Conservation (phyloP, 495 filamentous ascomycete species). For the Schizothecium vesticola region DNA sequence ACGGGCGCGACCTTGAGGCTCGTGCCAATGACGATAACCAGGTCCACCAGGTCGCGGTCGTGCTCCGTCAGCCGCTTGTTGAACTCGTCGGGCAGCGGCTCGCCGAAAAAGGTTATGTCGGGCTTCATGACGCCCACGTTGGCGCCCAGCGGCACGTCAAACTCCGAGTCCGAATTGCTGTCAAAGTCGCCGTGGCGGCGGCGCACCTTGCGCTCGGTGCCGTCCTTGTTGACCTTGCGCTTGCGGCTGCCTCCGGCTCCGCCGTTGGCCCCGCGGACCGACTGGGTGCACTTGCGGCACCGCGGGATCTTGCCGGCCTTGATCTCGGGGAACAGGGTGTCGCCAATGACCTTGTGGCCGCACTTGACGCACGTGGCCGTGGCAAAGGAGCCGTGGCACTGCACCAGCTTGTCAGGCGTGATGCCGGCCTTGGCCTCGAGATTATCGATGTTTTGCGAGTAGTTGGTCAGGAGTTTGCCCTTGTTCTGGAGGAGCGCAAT, state of each 20-base stretch:
- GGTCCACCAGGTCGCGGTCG: conserved; percentile 72
- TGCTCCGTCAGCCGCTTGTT: conserved; percentile 71
- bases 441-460: conserved; percentile 98
- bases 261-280: conserved; percentile 41
- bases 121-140: conserved; percentile 87
- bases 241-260: conserved; percentile 50
- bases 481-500: conserved; percentile 91
- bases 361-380: conserved; percentile 88
- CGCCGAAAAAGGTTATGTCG: conserved; percentile 97
- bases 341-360: conserved; percentile 64
- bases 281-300: conserved; percentile 56
- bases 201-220: conserved; percentile 51
- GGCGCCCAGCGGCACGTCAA: conserved; percentile 32
- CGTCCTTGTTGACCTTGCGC: conserved; percentile 68
- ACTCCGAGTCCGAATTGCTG: conserved; percentile 66
- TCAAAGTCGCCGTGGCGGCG: conserved; percentile 56
- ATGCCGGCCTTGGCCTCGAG: conserved; percentile 88
- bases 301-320: conserved; percentile 63
- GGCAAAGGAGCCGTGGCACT: conserved; percentile 95
- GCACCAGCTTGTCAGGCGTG: conserved; percentile 73
- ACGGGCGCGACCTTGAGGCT: conserved; percentile 96
- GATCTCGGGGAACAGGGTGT: conserved; percentile 72
- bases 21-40: conserved; percentile 96
- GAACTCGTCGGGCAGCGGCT: conserved; percentile 79
- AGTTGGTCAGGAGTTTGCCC: conserved; percentile 88